These are phyloP conservation scores for Scedosporium dehoogii DNA, from an alignment of 2,329 filamentous ascomycete species.

Conservation along the genomic window DNA sequence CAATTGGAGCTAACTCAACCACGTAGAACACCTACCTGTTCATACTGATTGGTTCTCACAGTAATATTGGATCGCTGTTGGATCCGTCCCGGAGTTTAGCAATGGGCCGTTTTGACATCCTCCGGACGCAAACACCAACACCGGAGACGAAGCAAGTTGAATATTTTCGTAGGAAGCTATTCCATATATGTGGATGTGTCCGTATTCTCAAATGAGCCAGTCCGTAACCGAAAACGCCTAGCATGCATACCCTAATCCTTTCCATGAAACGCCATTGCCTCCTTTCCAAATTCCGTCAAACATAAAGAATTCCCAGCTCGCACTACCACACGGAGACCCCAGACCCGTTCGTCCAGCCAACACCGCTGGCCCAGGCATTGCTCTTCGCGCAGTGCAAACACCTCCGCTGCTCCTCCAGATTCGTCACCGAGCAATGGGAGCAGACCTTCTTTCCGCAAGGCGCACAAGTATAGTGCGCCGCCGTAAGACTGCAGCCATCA, in stretches of 20 bases:
- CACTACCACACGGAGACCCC: slow-evolving; percentile 15
- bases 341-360: slow-evolving; percentile 12
- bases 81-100: too few relatives aligned
- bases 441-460: slow-evolving; percentile 47
- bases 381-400: slow-evolving; percentile 43
- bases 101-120: too few relatives aligned
- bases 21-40: too few relatives aligned
- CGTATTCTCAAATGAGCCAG: neutral
- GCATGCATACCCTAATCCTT: neutral
- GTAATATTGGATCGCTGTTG: too few relatives aligned
- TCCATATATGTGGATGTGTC: too few relatives aligned
- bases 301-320: neutral
- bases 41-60: too few relatives aligned
- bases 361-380: slow-evolving; percentile 14
- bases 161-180: too few relatives aligned
- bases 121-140: too few relatives aligned
- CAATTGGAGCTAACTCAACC: too few relatives aligned
- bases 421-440: slow-evolving; percentile 49
- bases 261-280: neutral
- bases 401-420: slow-evolving; percentile 41
- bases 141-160: too few relatives aligned
- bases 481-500: slow-evolving; percentile 18
- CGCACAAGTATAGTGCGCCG: slow-evolving; percentile 28
- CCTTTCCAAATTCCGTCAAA: neutral
- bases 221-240: neutral